Percentiles rank a stretch among this genome's conserved stretches.
Evolutionary conservation across 176 grass and related monocot genomes (phyloP).

Genomic region (Oryza coarctata): DNA sequence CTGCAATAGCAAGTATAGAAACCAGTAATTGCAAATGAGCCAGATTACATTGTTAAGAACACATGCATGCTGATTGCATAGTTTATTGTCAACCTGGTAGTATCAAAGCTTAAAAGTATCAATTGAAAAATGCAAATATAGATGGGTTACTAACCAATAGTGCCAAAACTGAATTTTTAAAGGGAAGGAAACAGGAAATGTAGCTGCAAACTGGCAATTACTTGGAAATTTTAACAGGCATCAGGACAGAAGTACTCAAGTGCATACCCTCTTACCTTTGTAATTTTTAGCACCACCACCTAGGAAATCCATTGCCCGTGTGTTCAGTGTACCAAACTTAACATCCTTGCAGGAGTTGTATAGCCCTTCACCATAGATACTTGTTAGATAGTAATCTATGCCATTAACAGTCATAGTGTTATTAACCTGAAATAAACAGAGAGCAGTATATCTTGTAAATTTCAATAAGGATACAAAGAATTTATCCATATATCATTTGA

Average conservation of each 20-base stretch:
- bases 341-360: conserved; percentile 98
- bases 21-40: conserved; percentile 16
- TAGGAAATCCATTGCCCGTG: conserved; percentile 95
- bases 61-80: conserved; percentile 26
- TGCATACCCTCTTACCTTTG: conserved; percentile 54
- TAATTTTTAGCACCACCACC: conserved; percentile 80
- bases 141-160: background rate
- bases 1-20: conserved; percentile 54
- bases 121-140: background rate
- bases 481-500: conserved; percentile 8
- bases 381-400: conserved; percentile 84
- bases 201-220: background rate
- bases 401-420: conserved; percentile 65
- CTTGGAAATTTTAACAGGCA: background rate
- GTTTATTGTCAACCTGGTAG: conserved; percentile 10
- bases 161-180: background rate
- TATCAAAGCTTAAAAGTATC: conserved; percentile 12
- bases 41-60: background rate
- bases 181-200: background rate
- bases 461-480: conserved; percentile 11
- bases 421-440: conserved; percentile 64
- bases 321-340: conserved; percentile 95
- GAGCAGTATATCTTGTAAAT: conserved; percentile 23
- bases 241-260: background rate
- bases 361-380: conserved; percentile 66